Percentiles rank a stretch among this genome's conserved stretches.
phyloP scores from a whole-genome alignment of 257 asterid species.

The Coffea canephora region DNA sequence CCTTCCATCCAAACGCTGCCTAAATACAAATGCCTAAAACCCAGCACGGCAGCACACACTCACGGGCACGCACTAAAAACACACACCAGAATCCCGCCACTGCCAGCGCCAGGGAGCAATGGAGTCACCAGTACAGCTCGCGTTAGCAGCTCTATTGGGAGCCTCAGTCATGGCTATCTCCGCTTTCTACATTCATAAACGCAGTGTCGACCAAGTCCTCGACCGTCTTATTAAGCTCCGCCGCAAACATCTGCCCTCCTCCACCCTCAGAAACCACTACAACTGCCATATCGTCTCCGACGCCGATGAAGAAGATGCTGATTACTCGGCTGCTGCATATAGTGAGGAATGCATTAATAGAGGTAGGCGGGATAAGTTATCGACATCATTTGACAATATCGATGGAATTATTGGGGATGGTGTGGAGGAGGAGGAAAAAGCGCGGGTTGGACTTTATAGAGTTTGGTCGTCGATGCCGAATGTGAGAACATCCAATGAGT shows the following conservation, averaged over 20 bases:
- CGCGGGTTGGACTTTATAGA: constrained; percentile 30
- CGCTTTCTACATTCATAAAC: constrained; percentile 83
- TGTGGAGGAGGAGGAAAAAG: constrained; percentile 27
- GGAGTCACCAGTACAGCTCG: constrained; percentile 51
- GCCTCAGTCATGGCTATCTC: constrained; percentile 91
- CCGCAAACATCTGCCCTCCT: constrained; percentile 12
- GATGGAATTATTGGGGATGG: constrained; percentile 18
- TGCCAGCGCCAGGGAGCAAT: constrained; percentile 37
- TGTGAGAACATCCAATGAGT: constrained; percentile 30
- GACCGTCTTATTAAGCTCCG: constrained; percentile 76
- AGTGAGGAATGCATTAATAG: constrained; percentile 17
- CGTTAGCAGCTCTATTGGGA: constrained; percentile 85
- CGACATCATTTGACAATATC: constrained; percentile 29
- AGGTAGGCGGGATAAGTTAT: constrained; percentile 26
- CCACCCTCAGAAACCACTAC: constrained; percentile 15
- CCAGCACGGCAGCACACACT: constrained; percentile 34
- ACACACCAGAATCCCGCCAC: constrained; percentile 23
- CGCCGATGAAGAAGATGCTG: constrained; percentile 36
- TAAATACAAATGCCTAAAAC: constrained; percentile 27
- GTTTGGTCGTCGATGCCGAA: constrained; percentile 60
- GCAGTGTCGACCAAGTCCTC: constrained; percentile 88
- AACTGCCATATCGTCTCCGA: constrained; percentile 9
- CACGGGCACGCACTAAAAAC: constrained; percentile 9
- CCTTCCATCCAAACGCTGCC: too few relatives aligned
- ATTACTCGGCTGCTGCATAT: constrained; percentile 14